phyloP scores from a whole-genome alignment of 306 rosid genomes.

The Hylodesmum podocarpum region DNA sequence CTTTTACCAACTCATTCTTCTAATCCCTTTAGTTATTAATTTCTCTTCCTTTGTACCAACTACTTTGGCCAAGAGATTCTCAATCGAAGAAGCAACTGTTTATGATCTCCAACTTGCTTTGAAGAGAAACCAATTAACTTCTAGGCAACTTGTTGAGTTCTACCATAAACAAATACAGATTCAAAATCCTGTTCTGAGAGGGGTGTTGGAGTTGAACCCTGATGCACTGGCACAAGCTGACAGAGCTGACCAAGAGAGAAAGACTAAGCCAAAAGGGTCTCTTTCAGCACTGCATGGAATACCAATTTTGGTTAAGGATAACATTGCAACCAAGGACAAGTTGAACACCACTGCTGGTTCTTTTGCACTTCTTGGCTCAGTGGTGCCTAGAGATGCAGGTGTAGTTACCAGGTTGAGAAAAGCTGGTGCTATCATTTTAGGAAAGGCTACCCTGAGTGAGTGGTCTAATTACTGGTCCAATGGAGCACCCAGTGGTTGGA shows the following conservation, averaged over 20 bases:
- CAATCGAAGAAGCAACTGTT: slow-evolving; percentile 57
- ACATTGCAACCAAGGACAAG: slow-evolving; percentile 66
- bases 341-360: slow-evolving; percentile 72
- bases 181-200: slow-evolving; percentile 45
- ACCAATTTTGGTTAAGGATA: slow-evolving; percentile 67
- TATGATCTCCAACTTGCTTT: slow-evolving; percentile 55
- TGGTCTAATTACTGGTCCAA: slow-evolving; percentile 44
- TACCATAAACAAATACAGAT: slow-evolving; percentile 42
- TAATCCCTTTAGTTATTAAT: neutral
- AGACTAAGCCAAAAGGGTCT: neutral
- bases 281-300: slow-evolving; percentile 56
- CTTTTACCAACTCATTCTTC: neutral
- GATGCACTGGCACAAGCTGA: slow-evolving; percentile 56
- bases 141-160: slow-evolving; percentile 60
- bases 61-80: neutral
- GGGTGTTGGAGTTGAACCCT: slow-evolving; percentile 62
- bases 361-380: slow-evolving; percentile 56
- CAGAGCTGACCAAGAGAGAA: slow-evolving; percentile 45
- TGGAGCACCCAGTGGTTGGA: slow-evolving; percentile 50
- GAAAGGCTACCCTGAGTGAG: slow-evolving; percentile 63
- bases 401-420: slow-evolving; percentile 57
- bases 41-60: neutral
- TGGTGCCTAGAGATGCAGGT: slow-evolving; percentile 67
- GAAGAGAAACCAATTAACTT: slow-evolving; percentile 47
- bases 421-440: slow-evolving; percentile 71